Base-by-base conservation (phyloP, 805 yeast species). In the Wickerhamiella alocasiicola region DNA sequence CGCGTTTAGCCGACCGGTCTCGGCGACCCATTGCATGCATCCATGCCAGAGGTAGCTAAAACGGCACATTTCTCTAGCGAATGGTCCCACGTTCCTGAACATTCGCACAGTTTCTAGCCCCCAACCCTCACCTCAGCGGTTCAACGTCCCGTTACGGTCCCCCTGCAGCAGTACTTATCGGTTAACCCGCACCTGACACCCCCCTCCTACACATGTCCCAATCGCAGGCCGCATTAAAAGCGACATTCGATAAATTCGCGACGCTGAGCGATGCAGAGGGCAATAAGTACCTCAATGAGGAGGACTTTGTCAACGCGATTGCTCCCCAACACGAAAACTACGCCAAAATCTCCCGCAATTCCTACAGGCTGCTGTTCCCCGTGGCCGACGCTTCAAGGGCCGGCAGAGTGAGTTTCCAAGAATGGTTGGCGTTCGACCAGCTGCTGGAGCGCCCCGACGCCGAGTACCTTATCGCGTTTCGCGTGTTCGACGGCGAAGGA, bases 351-450 rank as follows among this genome's bases (percentile, higher is more conserved):
- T 68, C 76, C 12, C 62, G 72, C 9, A 67, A 74, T 47, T 69
- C 80, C 3, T 74, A 74, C 57, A 81, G 80, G 5, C 68, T 87
- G 45, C 74, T 88, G 36, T 88, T 81, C 55, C 66, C 80, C 43
- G 75, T 84, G 20, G 83, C 94, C 12, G 97, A 88, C 61, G 72
- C 72, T 44, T 66, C 69, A 29, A 65, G 68, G 42, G 72, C 74
- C 49, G 96, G 95, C 6, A 76, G 68, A 44, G 66, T 83, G 37
- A 68, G 72, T 20, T 64, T 76, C 37, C 57, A 65, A 19, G 95
- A 88, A 55, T 88, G 94, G 80, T 62, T 72, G 38, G 68, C 70
- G 31, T 81, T 88, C 55, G 76, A 81, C 51, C 66, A 70, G 45
- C 49, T 70, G 32, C 60, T 74, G 40, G 68, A 67, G 46, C 66